Evolutionary conservation across 768 basidiomycete genomes (phyloP).

Genomic region (Podaxis carcinomalis): DNA sequence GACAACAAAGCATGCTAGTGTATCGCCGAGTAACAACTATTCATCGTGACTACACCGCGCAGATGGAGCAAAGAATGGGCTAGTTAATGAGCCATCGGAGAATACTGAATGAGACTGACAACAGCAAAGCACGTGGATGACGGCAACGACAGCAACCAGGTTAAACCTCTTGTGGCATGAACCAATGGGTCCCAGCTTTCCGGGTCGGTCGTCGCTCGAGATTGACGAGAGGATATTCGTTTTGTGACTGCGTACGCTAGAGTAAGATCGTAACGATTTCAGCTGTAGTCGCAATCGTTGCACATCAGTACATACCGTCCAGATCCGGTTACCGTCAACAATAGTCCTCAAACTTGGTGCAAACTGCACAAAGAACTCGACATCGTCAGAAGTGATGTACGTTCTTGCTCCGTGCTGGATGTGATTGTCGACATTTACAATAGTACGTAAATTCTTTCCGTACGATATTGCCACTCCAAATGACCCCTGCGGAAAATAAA

Average conservation of each 20-base stretch:
- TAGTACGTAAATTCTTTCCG: slow-evolving; percentile 5
- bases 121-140: background rate
- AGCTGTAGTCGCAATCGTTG: background rate
- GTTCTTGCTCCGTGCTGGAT: slow-evolving; percentile 9
- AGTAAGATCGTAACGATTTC: background rate
- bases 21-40: background rate
- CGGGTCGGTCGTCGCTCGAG: slow-evolving; percentile 4
- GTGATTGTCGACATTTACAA: slow-evolving; percentile 10
- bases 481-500: background rate
- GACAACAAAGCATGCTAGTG: background rate
- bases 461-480: slow-evolving; percentile 5
- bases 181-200: slow-evolving; percentile 7
- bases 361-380: slow-evolving; percentile 6
- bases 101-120: background rate
- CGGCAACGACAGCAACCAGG: slow-evolving; percentile 5
- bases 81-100: background rate
- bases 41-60: background rate
- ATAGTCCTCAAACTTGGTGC: slow-evolving; percentile 10
- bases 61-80: background rate
- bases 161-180: slow-evolving; percentile 3
- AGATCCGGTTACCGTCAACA: slow-evolving; percentile 11
- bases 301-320: slow-evolving; percentile 7
- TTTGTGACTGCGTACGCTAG: background rate
- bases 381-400: slow-evolving; percentile 2
- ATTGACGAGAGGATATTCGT: background rate